Conservation (phyloP, 2,329 filamentous ascomycete species). For the Metarhizium guizhouense region DNA sequence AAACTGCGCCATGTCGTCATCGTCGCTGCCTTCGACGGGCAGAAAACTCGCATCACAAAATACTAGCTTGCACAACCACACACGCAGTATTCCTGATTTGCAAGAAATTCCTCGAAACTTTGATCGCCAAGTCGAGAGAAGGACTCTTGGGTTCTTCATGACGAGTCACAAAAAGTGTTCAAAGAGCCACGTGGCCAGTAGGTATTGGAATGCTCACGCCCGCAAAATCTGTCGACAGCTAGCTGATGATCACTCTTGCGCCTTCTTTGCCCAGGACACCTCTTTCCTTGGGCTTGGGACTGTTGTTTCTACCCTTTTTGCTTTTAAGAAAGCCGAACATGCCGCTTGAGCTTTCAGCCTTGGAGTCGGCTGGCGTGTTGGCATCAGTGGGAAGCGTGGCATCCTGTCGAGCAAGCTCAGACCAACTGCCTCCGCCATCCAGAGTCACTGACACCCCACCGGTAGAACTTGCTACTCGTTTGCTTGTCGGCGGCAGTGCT, state of each 20-base stretch:
- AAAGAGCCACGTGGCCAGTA: not conserved
- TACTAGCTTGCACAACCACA: too few relatives aligned
- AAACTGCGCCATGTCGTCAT: not conserved
- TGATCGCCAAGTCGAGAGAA: too few relatives aligned
- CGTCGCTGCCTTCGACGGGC: too few relatives aligned
- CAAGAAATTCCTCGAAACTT: too few relatives aligned
- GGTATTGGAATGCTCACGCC: not conserved
- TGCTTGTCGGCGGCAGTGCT: slow-evolving; percentile 47
- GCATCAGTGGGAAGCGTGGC: slow-evolving; percentile 64
- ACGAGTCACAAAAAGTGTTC: too few relatives aligned
- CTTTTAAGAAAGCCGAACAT: slow-evolving; percentile 85
- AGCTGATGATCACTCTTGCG: slow-evolving; percentile 71
- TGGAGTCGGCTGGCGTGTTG: slow-evolving; percentile 41
- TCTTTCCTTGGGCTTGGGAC: slow-evolving; percentile 87
- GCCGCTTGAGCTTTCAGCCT: slow-evolving; percentile 54
- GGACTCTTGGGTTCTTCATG: too few relatives aligned
- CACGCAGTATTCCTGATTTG: too few relatives aligned
- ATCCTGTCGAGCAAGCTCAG: slow-evolving; percentile 77
- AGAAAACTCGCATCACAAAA: too few relatives aligned
- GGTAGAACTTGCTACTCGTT: slow-evolving; percentile 65
- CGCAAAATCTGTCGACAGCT: slow-evolving; percentile 9
- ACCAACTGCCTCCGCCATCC: slow-evolving; percentile 85
- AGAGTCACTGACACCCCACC: slow-evolving; percentile 88
- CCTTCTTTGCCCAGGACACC: slow-evolving; percentile 94
- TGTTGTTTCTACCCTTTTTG: slow-evolving; percentile 84